phyloP scores from a whole-genome alignment of 2,329 filamentous ascomycete species.

The Cladosporium sphaerospermum region DNA sequence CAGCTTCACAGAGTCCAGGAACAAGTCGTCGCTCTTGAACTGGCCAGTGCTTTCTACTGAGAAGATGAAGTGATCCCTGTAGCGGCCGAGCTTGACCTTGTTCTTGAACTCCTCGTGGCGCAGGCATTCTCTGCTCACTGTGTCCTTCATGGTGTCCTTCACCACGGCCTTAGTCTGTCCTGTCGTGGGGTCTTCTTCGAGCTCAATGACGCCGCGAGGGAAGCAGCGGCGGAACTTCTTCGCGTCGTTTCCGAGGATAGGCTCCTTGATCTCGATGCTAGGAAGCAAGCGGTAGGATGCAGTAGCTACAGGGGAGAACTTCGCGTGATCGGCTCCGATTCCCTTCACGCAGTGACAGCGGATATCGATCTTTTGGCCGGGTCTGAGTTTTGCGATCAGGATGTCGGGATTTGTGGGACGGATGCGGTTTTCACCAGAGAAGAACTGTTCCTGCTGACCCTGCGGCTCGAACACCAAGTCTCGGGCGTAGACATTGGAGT shows the following conservation, averaged over 20 bases:
- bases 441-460: constrained; percentile 63
- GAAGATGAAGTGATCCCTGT: constrained; percentile 96
- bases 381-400: constrained; percentile 85
- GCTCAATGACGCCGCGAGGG: constrained; percentile 74
- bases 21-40: constrained; percentile 88
- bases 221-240: constrained; percentile 89
- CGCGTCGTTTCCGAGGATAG: constrained; percentile 81
- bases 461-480: constrained; percentile 67
- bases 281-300: constrained; percentile 89
- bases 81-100: constrained; percentile 87
- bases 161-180: constrained; percentile 87
- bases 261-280: constrained; percentile 72
- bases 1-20: constrained; percentile 79
- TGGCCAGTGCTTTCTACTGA: constrained; percentile 91
- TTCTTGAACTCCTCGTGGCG: constrained; percentile 88
- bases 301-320: constrained; percentile 93
- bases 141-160: constrained; percentile 82
- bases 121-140: constrained; percentile 86
- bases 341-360: constrained; percentile 94
- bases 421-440: constrained; percentile 58
- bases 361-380: constrained; percentile 78
- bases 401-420: constrained; percentile 83
- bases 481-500: constrained; percentile 59
- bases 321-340: constrained; percentile 87
- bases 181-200: constrained; percentile 63